Conservation (phyloP, 2,329 filamentous ascomycete species). For the Metarhizium rileyi region DNA sequence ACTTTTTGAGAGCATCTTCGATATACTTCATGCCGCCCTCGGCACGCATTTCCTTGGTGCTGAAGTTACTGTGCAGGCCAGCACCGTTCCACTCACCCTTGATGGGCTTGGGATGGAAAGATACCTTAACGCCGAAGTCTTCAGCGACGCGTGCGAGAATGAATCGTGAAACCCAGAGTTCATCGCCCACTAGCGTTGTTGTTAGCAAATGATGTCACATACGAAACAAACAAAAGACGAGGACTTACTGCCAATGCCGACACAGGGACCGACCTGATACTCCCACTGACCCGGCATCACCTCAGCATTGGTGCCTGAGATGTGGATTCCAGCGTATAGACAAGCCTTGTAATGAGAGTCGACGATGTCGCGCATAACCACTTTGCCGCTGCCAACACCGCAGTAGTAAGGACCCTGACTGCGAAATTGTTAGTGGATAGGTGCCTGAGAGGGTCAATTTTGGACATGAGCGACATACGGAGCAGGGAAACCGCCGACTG, state of each 20-base stretch:
- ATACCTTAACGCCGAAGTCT: constrained; percentile 93
- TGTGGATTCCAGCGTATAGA: constrained; percentile 82
- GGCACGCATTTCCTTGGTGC: constrained; percentile 74
- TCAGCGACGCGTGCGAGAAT: constrained; percentile 83
- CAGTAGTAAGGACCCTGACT: constrained; percentile 47
- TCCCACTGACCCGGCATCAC: constrained; percentile 90
- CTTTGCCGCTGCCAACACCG: constrained; percentile 93
- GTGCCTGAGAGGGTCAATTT: neutral
- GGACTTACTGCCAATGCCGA: constrained; percentile 67
- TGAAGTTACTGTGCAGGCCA: constrained; percentile 90
- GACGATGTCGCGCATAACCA: constrained; percentile 95
- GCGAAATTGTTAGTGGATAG: constrained; percentile 3
- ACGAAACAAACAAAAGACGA: neutral
- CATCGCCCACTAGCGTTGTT: constrained; percentile 65
- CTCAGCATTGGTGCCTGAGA: constrained; percentile 98
- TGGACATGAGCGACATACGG: constrained; percentile 32
- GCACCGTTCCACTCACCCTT: constrained; percentile 91
- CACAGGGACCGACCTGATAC: constrained; percentile 89
- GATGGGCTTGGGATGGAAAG: constrained; percentile 92
- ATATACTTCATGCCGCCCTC: constrained; percentile 96
- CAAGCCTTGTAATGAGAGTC: constrained; percentile 57
- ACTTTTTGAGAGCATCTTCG: constrained; percentile 75
- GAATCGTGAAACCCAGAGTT: constrained; percentile 84
- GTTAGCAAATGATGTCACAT: neutral
- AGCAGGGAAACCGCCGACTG: constrained; percentile 69